These are phyloP conservation scores for Artemisia tridentata DNA, from an alignment of 129 eudicot species.

Conservation along the genomic window DNA sequence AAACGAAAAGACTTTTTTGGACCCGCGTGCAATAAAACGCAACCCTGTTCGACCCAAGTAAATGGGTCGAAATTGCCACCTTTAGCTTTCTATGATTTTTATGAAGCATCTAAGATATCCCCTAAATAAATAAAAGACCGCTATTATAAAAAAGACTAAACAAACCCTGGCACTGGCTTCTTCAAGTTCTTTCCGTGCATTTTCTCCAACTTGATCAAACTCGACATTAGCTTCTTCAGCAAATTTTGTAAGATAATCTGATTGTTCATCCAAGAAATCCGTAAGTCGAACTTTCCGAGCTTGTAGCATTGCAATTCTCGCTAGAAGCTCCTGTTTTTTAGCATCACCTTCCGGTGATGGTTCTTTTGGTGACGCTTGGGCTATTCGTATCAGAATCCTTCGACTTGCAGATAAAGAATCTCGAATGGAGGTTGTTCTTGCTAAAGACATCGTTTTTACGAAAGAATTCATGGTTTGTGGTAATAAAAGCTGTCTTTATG, in stretches of 20 bases:
- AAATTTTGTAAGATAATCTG: slow-evolving; percentile 72
- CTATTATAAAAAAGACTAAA: slow-evolving; percentile 8
- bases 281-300: slow-evolving; percentile 83
- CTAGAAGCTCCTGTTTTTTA: slow-evolving; percentile 67
- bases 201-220: slow-evolving; percentile 76
- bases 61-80: background rate
- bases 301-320: slow-evolving; percentile 80
- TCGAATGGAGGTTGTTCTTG: slow-evolving; percentile 33
- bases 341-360: slow-evolving; percentile 59
- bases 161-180: slow-evolving; percentile 86
- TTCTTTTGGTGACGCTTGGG: slow-evolving; percentile 24
- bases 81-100: background rate
- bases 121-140: background rate
- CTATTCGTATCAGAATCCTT: slow-evolving; percentile 37
- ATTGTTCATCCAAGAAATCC: slow-evolving; percentile 76
- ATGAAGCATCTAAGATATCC: background rate
- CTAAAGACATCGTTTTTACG: slow-evolving; percentile 25
- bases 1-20: background rate
- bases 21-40: background rate
- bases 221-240: slow-evolving; percentile 83
- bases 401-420: slow-evolving; percentile 46
- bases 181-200: slow-evolving; percentile 74
- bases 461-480: slow-evolving; percentile 38
- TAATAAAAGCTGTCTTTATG: slow-evolving; percentile 46
- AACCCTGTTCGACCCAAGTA: background rate